These are phyloP conservation scores for Fusarium verrucosum DNA, from an alignment of 2,329 filamentous ascomycete species.

Conservation along the genomic window DNA sequence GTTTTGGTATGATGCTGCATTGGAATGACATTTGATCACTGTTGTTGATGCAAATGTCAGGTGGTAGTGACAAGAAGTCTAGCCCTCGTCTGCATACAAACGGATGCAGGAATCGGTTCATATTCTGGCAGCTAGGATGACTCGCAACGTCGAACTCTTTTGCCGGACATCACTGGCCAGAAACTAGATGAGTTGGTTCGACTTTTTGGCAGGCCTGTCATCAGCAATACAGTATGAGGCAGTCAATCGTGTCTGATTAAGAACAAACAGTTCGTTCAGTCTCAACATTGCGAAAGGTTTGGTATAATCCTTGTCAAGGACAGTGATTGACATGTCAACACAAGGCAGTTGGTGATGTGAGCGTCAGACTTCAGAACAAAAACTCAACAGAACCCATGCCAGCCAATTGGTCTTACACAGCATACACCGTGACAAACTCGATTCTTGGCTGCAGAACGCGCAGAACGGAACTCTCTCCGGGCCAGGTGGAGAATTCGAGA, in stretches of 20 bases:
- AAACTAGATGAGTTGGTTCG: slow-evolving; percentile 8
- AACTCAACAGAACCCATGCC: neutral
- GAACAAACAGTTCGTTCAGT: slow-evolving; percentile 3
- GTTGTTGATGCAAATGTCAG: neutral
- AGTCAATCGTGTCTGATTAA: slow-evolving; percentile 6
- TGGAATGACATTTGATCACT: neutral
- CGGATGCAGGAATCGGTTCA: neutral
- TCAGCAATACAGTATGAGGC: slow-evolving; percentile 10
- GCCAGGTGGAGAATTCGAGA: slow-evolving; percentile 20
- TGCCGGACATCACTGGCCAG: neutral
- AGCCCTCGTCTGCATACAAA: neutral
- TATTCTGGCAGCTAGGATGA: slow-evolving; percentile 9
- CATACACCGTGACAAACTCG: neutral
- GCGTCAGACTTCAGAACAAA: slow-evolving; percentile 6
- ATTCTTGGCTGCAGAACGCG: slow-evolving; percentile 23
- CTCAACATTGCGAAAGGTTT: slow-evolving; percentile 9
- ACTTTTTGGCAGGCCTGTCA: neutral
- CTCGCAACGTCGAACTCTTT: slow-evolving; percentile 8
- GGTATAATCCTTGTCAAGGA: slow-evolving; percentile 11
- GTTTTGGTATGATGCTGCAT: neutral
- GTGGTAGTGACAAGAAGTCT: neutral
- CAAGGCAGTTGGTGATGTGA: slow-evolving; percentile 13
- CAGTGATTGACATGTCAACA: slow-evolving; percentile 26
- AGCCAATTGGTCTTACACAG: slow-evolving; percentile 4
- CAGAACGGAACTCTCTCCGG: slow-evolving; percentile 26